Base-by-base conservation (phyloP, 2,329 filamentous ascomycete species). In the Davidsoniella eucalypti region DNA sequence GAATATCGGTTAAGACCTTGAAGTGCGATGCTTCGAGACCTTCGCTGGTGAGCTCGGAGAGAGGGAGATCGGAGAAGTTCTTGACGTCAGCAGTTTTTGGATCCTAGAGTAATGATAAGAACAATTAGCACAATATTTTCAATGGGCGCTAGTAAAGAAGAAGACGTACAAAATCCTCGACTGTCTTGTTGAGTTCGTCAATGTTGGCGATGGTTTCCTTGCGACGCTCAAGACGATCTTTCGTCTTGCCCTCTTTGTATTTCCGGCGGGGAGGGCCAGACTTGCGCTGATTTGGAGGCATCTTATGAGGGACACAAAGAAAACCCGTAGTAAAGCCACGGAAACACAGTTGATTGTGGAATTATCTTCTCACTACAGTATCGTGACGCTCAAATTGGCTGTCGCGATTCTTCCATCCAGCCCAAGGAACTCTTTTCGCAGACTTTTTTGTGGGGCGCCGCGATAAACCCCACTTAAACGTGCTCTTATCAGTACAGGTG, bases 1-100 rank as follows among this genome's bases (percentile, higher is more conserved):
- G 92, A 58, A 98, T 85, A 56, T 94, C 88, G 54, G 92, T 98
- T 57, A 95, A 72, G 45, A 77, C 80, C 60, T 88, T 84, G 69
- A 90, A 98, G 64, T 96, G 87, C 10, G 85, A 87, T 39, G 83
- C 75, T 56, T 88, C 78, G 55, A 98, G 77, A 48, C 92, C 92
- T 17, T 75, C 74, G 33, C 76, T 69, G 2, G 92, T 96, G 14
- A 85, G 75, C 56, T 81, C 74, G 49, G 87, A 96, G 51, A 98
- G 74, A 14, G 92, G 92, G 0, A 98, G 74, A 52, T 94, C 80
- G 58, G 80, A 72, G 64, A 98, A 98, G 55, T 75, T 75, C 56
- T 78, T 80, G 58, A 74, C 69, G 14, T 75, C 66, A 55, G 69
- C 61, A 7, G 69, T 66, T 55, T 81, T 82, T 47, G 69, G 65